These are phyloP conservation scores for Xerocomellus intermedius DNA, from an alignment of 768 basidiomycete genomes.

Conservation along the genomic window DNA sequence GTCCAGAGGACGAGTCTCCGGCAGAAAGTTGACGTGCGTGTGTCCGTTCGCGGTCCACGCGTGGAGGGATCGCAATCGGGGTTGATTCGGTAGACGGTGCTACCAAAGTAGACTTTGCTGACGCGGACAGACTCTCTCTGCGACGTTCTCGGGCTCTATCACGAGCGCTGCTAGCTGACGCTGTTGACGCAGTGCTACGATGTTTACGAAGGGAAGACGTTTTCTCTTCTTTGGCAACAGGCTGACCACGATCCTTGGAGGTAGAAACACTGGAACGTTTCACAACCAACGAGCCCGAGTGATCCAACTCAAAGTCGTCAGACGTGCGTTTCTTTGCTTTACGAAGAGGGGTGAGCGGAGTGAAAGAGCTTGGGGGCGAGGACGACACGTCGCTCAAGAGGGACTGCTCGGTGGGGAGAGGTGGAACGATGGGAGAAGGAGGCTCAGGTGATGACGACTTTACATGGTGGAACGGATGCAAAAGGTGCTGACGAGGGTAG, in stretches of 20 bases:
- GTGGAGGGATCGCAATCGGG: constrained; percentile 24
- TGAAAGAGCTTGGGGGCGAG: constrained; percentile 68
- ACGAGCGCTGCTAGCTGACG: constrained; percentile 37
- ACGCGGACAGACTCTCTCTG: constrained; percentile 46
- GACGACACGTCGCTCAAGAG: constrained; percentile 30
- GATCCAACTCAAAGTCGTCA: constrained; percentile 80
- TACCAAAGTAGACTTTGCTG: constrained; percentile 31
- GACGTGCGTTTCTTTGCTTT: constrained; percentile 75
- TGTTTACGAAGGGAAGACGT: constrained; percentile 56
- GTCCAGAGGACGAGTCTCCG: constrained; percentile 64
- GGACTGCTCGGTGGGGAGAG: constrained; percentile 32
- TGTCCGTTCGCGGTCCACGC: constrained; percentile 30
- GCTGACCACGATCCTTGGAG: constrained; percentile 26
- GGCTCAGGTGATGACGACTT: constrained; percentile 30
- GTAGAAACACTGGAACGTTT: constrained; percentile 42
- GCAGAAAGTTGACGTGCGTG: constrained; percentile 70
- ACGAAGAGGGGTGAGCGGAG: constrained; percentile 39
- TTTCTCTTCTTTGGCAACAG: constrained; percentile 48
- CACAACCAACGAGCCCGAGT: constrained; percentile 57
- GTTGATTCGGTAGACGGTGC: constrained; percentile 16
- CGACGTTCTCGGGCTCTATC: constrained; percentile 52
- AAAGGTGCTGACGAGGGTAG: constrained; percentile 65
- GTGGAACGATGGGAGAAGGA: constrained; percentile 29
- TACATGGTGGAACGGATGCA: constrained; percentile 34
- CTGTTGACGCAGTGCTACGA: constrained; percentile 63